Percentiles rank a stretch among this genome's conserved stretches.
Conservation (phyloP, 116 monocot species). For the Thalassia testudinum region DNA sequence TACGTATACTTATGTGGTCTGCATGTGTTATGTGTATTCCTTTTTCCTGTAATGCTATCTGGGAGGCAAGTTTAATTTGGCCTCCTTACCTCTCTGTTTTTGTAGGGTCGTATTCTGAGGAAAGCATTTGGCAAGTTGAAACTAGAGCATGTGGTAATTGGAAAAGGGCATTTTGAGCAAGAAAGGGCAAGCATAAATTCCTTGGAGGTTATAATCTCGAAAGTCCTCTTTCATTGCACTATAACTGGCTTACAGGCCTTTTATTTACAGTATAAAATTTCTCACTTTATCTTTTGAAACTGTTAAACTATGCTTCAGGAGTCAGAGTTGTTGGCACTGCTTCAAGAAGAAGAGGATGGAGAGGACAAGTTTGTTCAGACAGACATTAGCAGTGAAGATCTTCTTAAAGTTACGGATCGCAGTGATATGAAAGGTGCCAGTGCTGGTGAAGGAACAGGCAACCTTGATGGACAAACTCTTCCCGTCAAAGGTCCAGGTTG, state of each 20-base stretch:
- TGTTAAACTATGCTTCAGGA: constrained; percentile 33
- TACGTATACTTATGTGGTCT: no score
- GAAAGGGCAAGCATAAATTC: constrained; percentile 38
- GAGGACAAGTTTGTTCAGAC: constrained; percentile 76
- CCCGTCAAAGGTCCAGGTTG: constrained; percentile 80
- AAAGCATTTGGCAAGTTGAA: constrained; percentile 80
- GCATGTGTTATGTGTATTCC: no score
- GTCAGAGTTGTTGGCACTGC: constrained; percentile 53
- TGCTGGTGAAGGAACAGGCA: background rate
- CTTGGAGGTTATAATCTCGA: no score
- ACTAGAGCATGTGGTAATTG: constrained; percentile 90
- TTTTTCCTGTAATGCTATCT: no score
- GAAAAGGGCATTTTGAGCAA: constrained; percentile 78
- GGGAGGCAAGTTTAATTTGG: no score
- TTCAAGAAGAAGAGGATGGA: constrained; percentile 37
- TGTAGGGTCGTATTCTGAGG: constrained; percentile 71
- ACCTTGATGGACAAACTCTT: background rate
- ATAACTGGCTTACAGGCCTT: no score
- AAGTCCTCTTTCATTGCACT: no score
- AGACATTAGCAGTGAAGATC: constrained; percentile 58
- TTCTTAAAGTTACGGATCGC: constrained; percentile 52
- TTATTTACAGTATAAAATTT: no score
- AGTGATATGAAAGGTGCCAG: constrained; percentile 17
- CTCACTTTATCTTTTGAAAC: no score
- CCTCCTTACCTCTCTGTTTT: background rate